A percentile compares a stretch with the other conserved stretches of the same genome.
These are phyloP conservation scores for Coemansia sp. DNA, from an alignment of 192 early-diverging fungal species.

Conservation along the genomic window DNA sequence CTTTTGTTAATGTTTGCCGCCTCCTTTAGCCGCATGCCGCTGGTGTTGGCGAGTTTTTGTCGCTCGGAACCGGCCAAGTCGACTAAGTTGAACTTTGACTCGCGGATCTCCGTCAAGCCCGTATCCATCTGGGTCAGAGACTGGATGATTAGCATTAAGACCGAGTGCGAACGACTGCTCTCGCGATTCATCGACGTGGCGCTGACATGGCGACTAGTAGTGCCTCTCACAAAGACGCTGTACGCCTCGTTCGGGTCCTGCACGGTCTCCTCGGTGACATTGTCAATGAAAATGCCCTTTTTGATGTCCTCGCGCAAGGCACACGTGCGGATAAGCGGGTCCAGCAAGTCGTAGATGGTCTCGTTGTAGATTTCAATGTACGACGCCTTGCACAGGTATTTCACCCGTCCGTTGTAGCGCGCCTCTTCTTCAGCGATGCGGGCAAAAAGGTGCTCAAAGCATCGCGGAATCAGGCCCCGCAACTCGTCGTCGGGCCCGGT, in stretches of 20 bases:
- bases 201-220: constrained; percentile 67
- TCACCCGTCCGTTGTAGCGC: constrained; percentile 52
- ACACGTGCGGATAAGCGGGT: constrained; percentile 57
- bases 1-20: constrained; percentile 84
- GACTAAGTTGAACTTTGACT: constrained; percentile 73
- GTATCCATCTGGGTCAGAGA: constrained; percentile 54
- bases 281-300: constrained; percentile 64
- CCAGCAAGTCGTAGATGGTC: constrained; percentile 82
- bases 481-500: constrained; percentile 65
- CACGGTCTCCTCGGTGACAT: constrained; percentile 64
- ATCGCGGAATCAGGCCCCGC: constrained; percentile 63
- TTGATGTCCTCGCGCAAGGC: constrained; percentile 68
- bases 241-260: constrained; percentile 62
- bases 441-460: constrained; percentile 62
- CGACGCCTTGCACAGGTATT: constrained; percentile 79
- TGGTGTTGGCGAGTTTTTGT: constrained; percentile 63
- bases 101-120: constrained; percentile 60
- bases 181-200: constrained; percentile 82
- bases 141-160: constrained; percentile 75
- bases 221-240: constrained; percentile 62
- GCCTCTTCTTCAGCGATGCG: constrained; percentile 56
- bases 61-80: constrained; percentile 78
- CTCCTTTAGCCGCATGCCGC: constrained; percentile 68
- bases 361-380: constrained; percentile 97
- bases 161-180: constrained; percentile 78